Evolutionary conservation across 352 stramenopile genomes (phyloP), one percentile per base, ranked within the genome.

Genomic region (Peronospora destructor): DNA sequence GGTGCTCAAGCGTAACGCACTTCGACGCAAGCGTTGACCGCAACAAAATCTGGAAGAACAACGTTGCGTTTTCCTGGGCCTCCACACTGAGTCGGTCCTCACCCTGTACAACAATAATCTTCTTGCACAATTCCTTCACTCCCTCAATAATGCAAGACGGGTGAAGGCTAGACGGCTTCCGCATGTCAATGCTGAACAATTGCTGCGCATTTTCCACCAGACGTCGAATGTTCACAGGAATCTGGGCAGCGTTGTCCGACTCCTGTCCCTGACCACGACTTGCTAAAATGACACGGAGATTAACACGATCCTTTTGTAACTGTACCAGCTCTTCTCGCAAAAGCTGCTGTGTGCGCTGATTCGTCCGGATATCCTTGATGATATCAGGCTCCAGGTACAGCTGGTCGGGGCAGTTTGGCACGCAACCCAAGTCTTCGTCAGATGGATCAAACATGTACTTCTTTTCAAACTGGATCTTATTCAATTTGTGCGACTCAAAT

Each of bases 11-110:
- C 21, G 98, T 77, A 4, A 99, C 86, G 44, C 87, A 85, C 68
- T 99, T 99, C n/a, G 76, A 95, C 12, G 95, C 87, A 37, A 99
- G 71, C 30, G 94, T 92, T 49, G 88, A 98, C 8, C 97, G 85
- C 36, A 99, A 72, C 41, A 99, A 66, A 62, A 98, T 98, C 56
- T 97, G 80, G 78, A 99, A 99, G 58, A 99, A 87, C 16, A 97
- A 73, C 3, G 96, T 99, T 21, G 96, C 96, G 60, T 99, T 99
- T 53, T 89, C 79, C 68, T 99, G 95, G 0, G 96, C 96, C 78
- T 99, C 95, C 37, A 93, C 74, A 74, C 85, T 97, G 21, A 99
- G 66, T 19, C 73, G 64, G 53, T 98, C 95, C 35, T 98, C 85
- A 30, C 96, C 96, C 26, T 81, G 68, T 21, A 99, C 95, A 21